Conservation (phyloP, 2,329 filamentous ascomycete genomes). For the Stagonosporopsis tanaceti region DNA sequence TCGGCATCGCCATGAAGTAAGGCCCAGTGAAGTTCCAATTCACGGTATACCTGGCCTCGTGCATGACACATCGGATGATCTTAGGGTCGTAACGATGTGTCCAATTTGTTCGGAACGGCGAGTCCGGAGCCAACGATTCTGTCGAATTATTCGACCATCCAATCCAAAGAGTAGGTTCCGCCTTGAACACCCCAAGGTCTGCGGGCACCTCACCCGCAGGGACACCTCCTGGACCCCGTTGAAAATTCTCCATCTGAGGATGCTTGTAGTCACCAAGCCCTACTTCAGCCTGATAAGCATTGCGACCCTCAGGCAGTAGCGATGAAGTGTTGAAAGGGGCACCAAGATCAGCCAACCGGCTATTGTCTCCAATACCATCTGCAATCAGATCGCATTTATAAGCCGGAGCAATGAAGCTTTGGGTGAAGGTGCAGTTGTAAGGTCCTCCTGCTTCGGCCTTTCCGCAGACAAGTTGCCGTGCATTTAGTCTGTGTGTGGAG, state of each 20-base stretch:
- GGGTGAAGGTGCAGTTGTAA: slow-evolving; percentile 48
- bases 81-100: slow-evolving; percentile 39
- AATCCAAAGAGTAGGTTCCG: slow-evolving; percentile 48
- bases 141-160: slow-evolving; percentile 43
- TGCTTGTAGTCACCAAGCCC: slow-evolving; percentile 39
- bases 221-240: slow-evolving; percentile 42
- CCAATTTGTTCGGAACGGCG: slow-evolving; percentile 38
- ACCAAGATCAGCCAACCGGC: slow-evolving; percentile 29
- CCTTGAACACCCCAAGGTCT: slow-evolving; percentile 41
- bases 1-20: slow-evolving; percentile 32
- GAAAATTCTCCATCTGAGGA: slow-evolving; percentile 34
- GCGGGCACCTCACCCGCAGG: slow-evolving; percentile 29
- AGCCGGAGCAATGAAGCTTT: slow-evolving; percentile 41
- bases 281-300: slow-evolving; percentile 43
- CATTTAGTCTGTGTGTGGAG: slow-evolving; percentile 36
- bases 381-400: slow-evolving; percentile 45
- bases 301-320: slow-evolving; percentile 40
- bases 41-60: slow-evolving; percentile 46
- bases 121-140: slow-evolving; percentile 26
- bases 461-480: slow-evolving; percentile 48
- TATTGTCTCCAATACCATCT: slow-evolving; percentile 28
- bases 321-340: slow-evolving; percentile 45
- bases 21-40: slow-evolving; percentile 43
- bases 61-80: slow-evolving; percentile 45
- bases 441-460: slow-evolving; percentile 20